Conservation (phyloP, 2,329 filamentous ascomycete genomes). For the Harringtonia aguacate region DNA sequence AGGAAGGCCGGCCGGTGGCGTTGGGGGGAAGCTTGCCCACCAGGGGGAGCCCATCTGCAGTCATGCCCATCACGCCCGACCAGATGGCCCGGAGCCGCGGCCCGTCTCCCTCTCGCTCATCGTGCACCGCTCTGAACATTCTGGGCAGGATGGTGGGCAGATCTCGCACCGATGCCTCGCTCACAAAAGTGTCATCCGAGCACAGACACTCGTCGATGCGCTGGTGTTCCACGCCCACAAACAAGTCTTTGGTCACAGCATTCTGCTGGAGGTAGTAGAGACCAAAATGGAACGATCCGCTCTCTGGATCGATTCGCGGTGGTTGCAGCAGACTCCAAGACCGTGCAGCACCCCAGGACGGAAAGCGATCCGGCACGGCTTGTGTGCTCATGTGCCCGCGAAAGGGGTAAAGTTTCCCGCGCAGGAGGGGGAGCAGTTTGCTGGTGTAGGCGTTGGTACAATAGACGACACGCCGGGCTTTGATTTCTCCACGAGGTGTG, state of each 20-base stretch:
- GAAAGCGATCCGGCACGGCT: constrained; percentile 16
- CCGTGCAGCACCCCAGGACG: constrained; percentile 3
- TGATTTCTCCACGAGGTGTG: constrained; percentile 25
- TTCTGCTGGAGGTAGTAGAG: constrained; percentile 11
- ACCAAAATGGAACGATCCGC: background rate
- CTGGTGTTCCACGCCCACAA: constrained; percentile 7
- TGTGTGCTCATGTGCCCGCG: constrained; percentile 33
- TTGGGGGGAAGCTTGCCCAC: constrained; percentile 3
- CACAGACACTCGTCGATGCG: constrained; percentile 4
- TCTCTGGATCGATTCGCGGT: background rate
- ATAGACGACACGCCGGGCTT: constrained; percentile 24
- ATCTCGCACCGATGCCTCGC: background rate
- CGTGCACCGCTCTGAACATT: constrained; percentile 1
- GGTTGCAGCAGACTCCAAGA: constrained; percentile 11
- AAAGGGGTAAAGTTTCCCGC: constrained; percentile 24
- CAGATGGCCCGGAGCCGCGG: constrained; percentile 2
- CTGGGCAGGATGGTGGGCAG: background rate
- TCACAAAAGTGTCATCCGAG: constrained; percentile 3
- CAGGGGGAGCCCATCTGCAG: constrained; percentile 7
- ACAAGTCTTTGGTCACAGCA: constrained; percentile 5
- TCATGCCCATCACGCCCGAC: constrained; percentile 9
- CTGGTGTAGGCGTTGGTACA: constrained; percentile 30
- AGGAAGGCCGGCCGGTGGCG: background rate
- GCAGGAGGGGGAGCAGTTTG: constrained; percentile 28
- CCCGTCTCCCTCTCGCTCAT: background rate